These are phyloP conservation scores for Colletotrichum limetticola DNA, from an alignment of 2,329 filamentous ascomycete genomes.

Conservation along the genomic window DNA sequence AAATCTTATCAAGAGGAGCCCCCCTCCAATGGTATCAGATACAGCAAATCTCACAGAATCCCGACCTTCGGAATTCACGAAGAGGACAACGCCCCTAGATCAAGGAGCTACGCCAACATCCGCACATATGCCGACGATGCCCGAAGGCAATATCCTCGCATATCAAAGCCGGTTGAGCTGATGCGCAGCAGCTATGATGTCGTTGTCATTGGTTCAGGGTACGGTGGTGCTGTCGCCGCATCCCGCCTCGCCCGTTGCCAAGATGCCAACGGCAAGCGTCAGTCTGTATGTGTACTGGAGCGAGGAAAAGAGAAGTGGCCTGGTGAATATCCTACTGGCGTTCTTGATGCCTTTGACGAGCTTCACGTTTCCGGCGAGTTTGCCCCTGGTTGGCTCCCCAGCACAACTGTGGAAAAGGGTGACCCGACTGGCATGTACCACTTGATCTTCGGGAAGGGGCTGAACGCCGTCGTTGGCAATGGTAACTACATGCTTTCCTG, in stretches of 20 bases:
- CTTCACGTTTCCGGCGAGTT: slow-evolving; percentile 67
- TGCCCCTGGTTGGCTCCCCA: slow-evolving; percentile 53
- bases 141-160: slow-evolving; percentile 57
- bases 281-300: slow-evolving; percentile 73
- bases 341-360: slow-evolving; percentile 59
- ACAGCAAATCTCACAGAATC: slow-evolving; percentile 41
- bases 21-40: slow-evolving; percentile 33
- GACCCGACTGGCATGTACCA: slow-evolving; percentile 72
- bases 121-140: slow-evolving; percentile 41
- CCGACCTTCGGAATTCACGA: slow-evolving; percentile 44
- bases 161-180: slow-evolving; percentile 67
- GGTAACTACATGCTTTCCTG: slow-evolving; percentile 48
- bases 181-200: slow-evolving; percentile 70
- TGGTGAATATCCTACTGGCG: slow-evolving; percentile 68
- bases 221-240: slow-evolving; percentile 74
- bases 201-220: slow-evolving; percentile 76
- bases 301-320: slow-evolving; percentile 74
- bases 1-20: slow-evolving; percentile 34
- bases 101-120: slow-evolving; percentile 42
- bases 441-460: slow-evolving; percentile 69
- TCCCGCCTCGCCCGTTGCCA: slow-evolving; percentile 70
- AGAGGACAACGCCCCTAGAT: slow-evolving; percentile 47
- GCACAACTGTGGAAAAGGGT: slow-evolving; percentile 56
- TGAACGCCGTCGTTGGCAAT: slow-evolving; percentile 71
- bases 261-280: slow-evolving; percentile 44